Evolutionary conservation across 2,329 filamentous ascomycete species (phyloP).

Genomic region (Pseudogymnoascus sp.): DNA sequence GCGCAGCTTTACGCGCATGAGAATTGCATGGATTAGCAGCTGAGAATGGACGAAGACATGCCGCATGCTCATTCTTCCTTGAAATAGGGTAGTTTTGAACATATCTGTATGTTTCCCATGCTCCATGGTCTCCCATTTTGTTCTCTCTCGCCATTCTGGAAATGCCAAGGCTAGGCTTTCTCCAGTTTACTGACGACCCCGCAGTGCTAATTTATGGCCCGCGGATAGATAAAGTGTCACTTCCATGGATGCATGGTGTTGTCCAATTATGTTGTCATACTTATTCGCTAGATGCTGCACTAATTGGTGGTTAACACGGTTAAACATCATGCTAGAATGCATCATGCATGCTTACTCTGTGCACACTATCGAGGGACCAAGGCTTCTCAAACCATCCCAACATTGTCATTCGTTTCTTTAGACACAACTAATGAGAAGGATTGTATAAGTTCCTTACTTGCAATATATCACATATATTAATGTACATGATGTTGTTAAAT

Average conservation of each 20-base stretch:
- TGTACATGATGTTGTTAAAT: too few species aligned
- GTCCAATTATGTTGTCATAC: not conserved
- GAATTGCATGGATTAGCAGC: not conserved
- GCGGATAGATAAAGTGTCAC: not conserved
- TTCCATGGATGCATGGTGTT: not conserved
- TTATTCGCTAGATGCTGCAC: not conserved
- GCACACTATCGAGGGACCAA: not conserved
- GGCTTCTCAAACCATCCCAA: not conserved
- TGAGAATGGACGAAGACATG: not conserved
- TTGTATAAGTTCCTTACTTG: not conserved
- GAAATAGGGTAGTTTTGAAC: not conserved
- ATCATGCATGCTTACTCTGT: conserved; percentile 1
- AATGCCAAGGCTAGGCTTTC: not conserved
- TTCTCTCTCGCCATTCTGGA: not conserved
- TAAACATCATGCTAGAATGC: not conserved
- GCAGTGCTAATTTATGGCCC: not conserved
- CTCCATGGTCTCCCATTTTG: too few species aligned
- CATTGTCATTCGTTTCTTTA: not conserved
- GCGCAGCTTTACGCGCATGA: not conserved
- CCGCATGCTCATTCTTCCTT: not conserved
- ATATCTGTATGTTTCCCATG: not conserved
- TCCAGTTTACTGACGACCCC: not conserved
- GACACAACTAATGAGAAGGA: not conserved
- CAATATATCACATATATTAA: not conserved
- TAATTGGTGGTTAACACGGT: not conserved